Base-by-base conservation (phyloP, 768 basidiomycete species). In the Phylloporus scabripes region DNA sequence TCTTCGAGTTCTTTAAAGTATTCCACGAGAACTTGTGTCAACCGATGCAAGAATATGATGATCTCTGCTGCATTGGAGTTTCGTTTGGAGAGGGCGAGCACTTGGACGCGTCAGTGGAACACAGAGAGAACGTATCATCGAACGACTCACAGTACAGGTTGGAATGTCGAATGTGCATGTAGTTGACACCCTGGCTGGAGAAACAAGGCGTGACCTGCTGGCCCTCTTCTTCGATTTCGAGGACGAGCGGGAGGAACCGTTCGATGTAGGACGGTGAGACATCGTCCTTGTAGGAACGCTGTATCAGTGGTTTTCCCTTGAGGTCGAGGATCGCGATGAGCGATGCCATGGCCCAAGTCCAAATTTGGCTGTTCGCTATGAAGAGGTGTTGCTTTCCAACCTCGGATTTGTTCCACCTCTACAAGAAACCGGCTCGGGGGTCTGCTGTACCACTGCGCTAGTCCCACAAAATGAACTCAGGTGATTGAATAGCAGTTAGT, bases 1-100 rank as follows among this genome's bases (percentile, higher is more conserved):
- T 98, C 96, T 66, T 99, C 96, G 33, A 98, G 83, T 66, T 98
- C 96, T 67, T 98, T 99, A 78, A 99, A 99, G 76, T 99, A 99
- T 64, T 98, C 96, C 46, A 95, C 79, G 48, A 99, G 77, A 6
- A 98, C 95, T 65, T 92, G 82, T 0, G 85, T 86, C 48, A 99
- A 77, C 38, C 94, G 84, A 68, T 98, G 96, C 15, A 99, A 78
- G 75, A 97, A 98, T 55, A 96, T 80, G 70, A 98, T 92, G 60
- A 92, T 86, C 70, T 98, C 96, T 20, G 92, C 86, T 0, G 92
- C 94, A 64, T 99, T 98, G 21, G 87, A 78, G 72, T 99, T 99
- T 48, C 90, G 85, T 69, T 95, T 96, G 28, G 94, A 96, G 8
- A 99, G 69, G 0, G 96, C 96, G 39, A 99, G 82, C 31, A 99